Evolutionary conservation across 805 yeast genomes (phyloP), one percentile per base, ranked within the genome.

Genomic region (Candida wancherniae): DNA sequence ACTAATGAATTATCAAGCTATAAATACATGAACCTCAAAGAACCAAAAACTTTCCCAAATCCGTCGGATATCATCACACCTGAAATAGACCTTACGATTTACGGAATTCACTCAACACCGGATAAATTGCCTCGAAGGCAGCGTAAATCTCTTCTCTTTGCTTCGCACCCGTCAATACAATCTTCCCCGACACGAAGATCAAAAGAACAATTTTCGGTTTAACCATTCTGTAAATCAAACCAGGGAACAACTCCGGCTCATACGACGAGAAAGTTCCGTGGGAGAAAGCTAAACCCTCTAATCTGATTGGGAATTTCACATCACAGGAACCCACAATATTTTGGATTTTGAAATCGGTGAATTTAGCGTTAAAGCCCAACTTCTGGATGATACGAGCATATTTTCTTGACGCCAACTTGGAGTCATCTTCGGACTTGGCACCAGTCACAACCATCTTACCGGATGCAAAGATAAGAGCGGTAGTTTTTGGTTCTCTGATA

Each of bases 381-480:
- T 92, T 92, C 60, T 92, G 98, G 45, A 92, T 92, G 53, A 92
- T 92, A 69, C 98, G 80, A 2, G 98, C 98, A 51, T 92, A 92
- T 58, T 92, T 92, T 65, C 98, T 77, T 13, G 96, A 86, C 1
- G 98, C 98, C 44, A 92, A 72, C 59, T 92, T 92, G n/a, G 97
- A 86, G 57, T 92, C 97, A 56, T 92, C 97, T 59, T 92, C 98
- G 21, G 95, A 83, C 61, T 92, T 92, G 15, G 98, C 98, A 75
- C 98, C 98, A 18, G 97, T 92, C 10, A 92, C 98, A 47, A 92
- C 98, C 98, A 92, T 92, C 61, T 92, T 92, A 52, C 98, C 98
- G 2, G 97, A 87, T 2, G 98, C 98, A 60, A 92, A 92, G 45
- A 92, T 92, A 47, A 92, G 71, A 0, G 98, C 97, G 2, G 98